Evolutionary conservation across 176 grass and related monocot genomes (phyloP).

Genomic region (Rhynchospora pubera): DNA sequence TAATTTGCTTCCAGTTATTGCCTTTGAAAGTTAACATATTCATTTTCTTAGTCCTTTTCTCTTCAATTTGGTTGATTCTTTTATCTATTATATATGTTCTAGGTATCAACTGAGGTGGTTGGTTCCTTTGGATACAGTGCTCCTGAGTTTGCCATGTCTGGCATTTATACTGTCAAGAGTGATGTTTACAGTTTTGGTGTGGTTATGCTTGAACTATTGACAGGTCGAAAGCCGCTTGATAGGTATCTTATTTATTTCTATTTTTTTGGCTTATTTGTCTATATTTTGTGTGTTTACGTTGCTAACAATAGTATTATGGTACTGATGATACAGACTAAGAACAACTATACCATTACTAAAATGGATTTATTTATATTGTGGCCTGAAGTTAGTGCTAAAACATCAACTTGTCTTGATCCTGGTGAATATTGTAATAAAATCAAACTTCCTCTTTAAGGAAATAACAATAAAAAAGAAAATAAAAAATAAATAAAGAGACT

Average conservation of each 20-base stretch:
- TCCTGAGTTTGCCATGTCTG: constrained; percentile 97
- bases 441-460: neutral
- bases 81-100: constrained; percentile 11
- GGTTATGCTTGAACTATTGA: constrained; percentile 96
- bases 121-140: constrained; percentile 99
- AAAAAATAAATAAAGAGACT: neutral
- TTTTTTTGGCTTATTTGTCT: constrained; percentile 10
- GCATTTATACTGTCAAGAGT: constrained; percentile 90
- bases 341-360: neutral
- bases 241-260: constrained; percentile 36
- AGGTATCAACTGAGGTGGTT: constrained; percentile 78
- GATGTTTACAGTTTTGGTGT: constrained; percentile 99
- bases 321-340: neutral
- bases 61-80: constrained; percentile 13
- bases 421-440: neutral
- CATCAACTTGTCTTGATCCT: neutral
- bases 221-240: constrained; percentile 87
- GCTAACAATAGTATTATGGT: neutral
- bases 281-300: neutral
- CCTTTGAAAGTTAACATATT: neutral
- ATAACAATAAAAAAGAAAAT: neutral
- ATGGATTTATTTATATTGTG: neutral
- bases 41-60: neutral
- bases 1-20: neutral
- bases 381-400: neutral